Evolutionary conservation across 306 rosid genomes (phyloP), one percentile per base, ranked within the genome.

Genomic region (Vigna unguiculata): DNA sequence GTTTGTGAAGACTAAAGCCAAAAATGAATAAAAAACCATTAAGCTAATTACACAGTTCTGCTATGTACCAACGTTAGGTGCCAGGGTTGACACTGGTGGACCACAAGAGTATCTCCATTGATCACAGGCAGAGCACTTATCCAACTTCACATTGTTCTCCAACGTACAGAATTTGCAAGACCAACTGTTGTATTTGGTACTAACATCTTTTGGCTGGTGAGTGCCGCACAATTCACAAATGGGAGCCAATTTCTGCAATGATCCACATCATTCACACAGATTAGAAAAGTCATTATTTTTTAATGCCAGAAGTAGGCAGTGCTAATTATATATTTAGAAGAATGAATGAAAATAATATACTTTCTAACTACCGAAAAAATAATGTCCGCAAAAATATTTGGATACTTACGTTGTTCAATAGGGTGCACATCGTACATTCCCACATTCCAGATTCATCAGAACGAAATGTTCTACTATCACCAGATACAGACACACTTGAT

Each of bases 21-120:
- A 19, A 72, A 49, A 25, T 47, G 9, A 60, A 41, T 43, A 10
- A 73, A 62, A 14, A 36, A 15, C 48, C 36, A 6, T 36, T 28
- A 25, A 62, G 47, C 22, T 53, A 71, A 63, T 45, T 54, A 53
- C 62, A 53, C 30, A 17, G 40, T 34, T 43, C 74, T 16, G 13
- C 77, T 49, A 82, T 46, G 79, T 67, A 53, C 79, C 82, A 46
- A 77, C 64, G 40, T 71, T 71, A 32, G 82, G 79, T 72, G 83
- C 67, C 41, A 2, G 69, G 65, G 82, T 51, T 30, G 89, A 66
- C 21, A 64, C 69, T 24, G 86, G 90, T 16, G 89, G 79, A 32
- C 96, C 93, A 64, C 73, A 84, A 7, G 96, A 90, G 76, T 86
- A 90, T 85, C 98, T 90, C 97, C 98, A 93, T 67, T 85, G 88